Conservation (phyloP, 768 basidiomycete genomes). For the Russula compacta region DNA sequence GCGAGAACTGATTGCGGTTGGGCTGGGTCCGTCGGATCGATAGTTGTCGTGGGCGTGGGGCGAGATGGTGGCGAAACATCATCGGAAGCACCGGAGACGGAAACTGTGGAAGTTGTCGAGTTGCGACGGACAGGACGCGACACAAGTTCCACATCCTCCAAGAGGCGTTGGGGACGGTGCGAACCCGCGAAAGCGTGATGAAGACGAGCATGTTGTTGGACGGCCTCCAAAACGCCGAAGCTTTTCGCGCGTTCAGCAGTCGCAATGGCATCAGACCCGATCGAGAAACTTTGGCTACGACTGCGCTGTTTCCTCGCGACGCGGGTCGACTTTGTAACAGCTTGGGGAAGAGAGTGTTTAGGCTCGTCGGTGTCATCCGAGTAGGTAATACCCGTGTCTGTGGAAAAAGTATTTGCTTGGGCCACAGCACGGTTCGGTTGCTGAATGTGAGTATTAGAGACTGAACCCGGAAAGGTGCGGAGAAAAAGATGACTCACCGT, state of each 20-base stretch:
- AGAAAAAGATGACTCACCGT: slow-evolving; percentile 37
- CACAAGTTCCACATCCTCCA: slow-evolving; percentile 15
- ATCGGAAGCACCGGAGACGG: slow-evolving; percentile 20
- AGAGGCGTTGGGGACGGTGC: slow-evolving; percentile 3
- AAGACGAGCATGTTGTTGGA: slow-evolving; percentile 55
- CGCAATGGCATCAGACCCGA: slow-evolving; percentile 34
- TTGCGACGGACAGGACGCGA: slow-evolving; percentile 34
- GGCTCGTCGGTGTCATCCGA: slow-evolving; percentile 54
- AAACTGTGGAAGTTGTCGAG: slow-evolving; percentile 26
- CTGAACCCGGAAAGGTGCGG: not conserved
- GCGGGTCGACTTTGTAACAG: slow-evolving; percentile 20
- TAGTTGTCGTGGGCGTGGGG: not conserved
- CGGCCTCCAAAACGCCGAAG: slow-evolving; percentile 51
- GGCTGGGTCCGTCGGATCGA: slow-evolving; percentile 21
- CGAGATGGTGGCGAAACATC: slow-evolving; percentile 11
- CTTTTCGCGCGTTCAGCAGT: slow-evolving; percentile 32
- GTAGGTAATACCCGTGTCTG: slow-evolving; percentile 39
- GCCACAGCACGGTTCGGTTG: slow-evolving; percentile 62
- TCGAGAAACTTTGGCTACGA: slow-evolving; percentile 55
- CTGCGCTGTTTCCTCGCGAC: slow-evolving; percentile 32
- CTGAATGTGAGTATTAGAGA: slow-evolving; percentile 28
- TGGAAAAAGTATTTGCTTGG: slow-evolving; percentile 55
- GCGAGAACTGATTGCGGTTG: slow-evolving; percentile 24
- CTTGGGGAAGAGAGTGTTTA: slow-evolving; percentile 23
- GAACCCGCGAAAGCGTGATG: slow-evolving; percentile 43